Base-by-base conservation (phyloP, 306 rosid genomes). In the Mimosa bimucronata region DNA sequence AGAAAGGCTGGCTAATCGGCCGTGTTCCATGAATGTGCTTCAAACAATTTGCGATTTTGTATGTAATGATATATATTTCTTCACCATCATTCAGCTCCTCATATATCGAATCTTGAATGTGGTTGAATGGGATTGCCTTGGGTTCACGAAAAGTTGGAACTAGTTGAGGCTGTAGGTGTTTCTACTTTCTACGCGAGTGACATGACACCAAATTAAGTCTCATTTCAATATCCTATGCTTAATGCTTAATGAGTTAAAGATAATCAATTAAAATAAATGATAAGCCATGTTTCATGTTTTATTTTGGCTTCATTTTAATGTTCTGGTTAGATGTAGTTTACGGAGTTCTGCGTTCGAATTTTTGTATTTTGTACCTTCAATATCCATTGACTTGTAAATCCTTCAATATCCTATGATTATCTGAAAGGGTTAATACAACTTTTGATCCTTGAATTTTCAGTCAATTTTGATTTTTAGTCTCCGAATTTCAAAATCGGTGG, bases 21-120 rank as follows among this genome's bases (percentile, higher is more conserved):
- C 86, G 67, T 75, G 82, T 75, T 78, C 75, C 79, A 73, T 83
- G 82, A 70, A 70, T 81, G 85, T 76, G 86, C 79, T 83, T 88
- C 72, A 61, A 80, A 83, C 78, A 80, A 81, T 71, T 85, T 83
- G 55, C 60, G 80, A 83, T 85, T 78, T 78, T 83, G 82, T 66
- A 80, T 85, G 88, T 82, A 88, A 70, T 68, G 58, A 50, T 50
- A 50, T 50, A 74, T 70, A 79, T 68, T 46, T 73, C 77, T 52
- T 68, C 68, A 77, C 64, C 76, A 64, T 29, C 80, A 1, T 21
- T 68, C 30, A 11, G 66, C 66, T 11, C 34, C 18, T 23, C 9
- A 58, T 25, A 25, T 23, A 58, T 58, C 66, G 66, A 25, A 12
- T 58, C 66, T 58, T 58, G 15, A 58, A 11, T 58, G 26, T 25